Percentiles rank a stretch among this genome's conserved stretches.
Evolutionary conservation across 1,284 basidiomycete genomes (phyloP).

Genomic region (Trametes sp.): DNA sequence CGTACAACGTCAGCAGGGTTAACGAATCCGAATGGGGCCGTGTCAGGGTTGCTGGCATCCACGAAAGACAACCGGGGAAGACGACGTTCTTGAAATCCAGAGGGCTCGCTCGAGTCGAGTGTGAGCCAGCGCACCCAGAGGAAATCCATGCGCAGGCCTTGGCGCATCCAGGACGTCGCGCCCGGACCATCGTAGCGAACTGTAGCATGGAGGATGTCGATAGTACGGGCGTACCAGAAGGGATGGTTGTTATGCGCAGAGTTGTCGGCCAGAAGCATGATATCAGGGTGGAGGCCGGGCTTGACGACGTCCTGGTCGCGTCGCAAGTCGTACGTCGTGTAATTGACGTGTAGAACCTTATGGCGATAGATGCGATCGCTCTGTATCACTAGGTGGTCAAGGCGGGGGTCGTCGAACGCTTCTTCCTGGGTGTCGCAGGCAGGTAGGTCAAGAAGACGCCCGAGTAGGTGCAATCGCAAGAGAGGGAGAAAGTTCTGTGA

Average conservation of each 20-base stretch:
- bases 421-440: background rate
- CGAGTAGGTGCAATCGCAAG: background rate
- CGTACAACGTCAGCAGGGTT: constrained; percentile 46
- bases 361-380: constrained; percentile 41
- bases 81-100: constrained; percentile 29
- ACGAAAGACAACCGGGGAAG: constrained; percentile 47
- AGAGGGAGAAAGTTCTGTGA: background rate
- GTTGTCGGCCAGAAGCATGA: constrained; percentile 43
- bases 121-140: constrained; percentile 49
- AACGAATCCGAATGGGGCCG: constrained; percentile 48
- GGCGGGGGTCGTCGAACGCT: constrained; percentile 24
- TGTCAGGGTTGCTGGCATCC: constrained; percentile 29
- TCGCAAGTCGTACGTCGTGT: constrained; percentile 52
- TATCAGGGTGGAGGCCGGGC: constrained; percentile 38
- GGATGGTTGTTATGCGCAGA: background rate
- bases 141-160: constrained; percentile 39
- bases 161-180: constrained; percentile 39
- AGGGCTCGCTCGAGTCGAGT: constrained; percentile 23
- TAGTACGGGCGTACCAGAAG: background rate
- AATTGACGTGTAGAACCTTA: constrained; percentile 45
- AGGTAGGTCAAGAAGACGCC: background rate
- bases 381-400: constrained; percentile 29
- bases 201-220: constrained; percentile 1
- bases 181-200: constrained; percentile 22
- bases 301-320: constrained; percentile 48